Evolutionary conservation across 768 basidiomycete genomes (phyloP), one percentile per base, ranked within the genome.

Genomic region (Rhizopogon salebrosus): DNA sequence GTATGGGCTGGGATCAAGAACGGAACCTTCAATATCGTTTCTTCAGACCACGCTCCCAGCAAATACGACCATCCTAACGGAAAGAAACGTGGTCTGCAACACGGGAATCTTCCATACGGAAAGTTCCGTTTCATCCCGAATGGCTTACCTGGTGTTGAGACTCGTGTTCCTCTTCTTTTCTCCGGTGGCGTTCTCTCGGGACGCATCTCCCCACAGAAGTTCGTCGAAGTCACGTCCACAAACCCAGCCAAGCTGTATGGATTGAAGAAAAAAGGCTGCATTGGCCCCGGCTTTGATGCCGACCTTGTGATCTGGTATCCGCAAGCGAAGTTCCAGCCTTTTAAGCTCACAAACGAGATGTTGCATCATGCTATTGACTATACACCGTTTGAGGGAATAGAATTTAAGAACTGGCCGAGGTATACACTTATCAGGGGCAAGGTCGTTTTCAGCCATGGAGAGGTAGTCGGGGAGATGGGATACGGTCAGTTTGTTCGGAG

Each of bases 341-440:
- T 61, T 9, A 58, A 36, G 0, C 52, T 68, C 27, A 58, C 41
- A 1, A 62, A 66, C 41, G 54, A 61, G 18, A 64, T 63, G 56
- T 53, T 70, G 10, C 58, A 70, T 29, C 58, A 61, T 48, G 52
- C 60, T 38, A 58, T 64, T 48, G 69, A 70, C 48, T 70, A 71
- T 57, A 71, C 70, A 3, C 70, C 70, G 1, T 72, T 62, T 53
- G 70, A 72, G 52, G 70, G 66, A 7, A 61, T 69, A 43, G 52
- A 54, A 20, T 57, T 72, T 24, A 39, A 59, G 13, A 67, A 72
- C 52, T 72, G 70, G 70, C 70, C 70, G 4, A 57, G 64, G 39
- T 35, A 56, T 22, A 67, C 65, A 3, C 52, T 60, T 13, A 53
- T 60, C 24, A 42, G 59, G 3, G 59, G 59, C 3, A 38, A 53